Evolutionary conservation across 192 early-diverging fungal species (phyloP), one percentile per base, ranked within the genome.

Genomic region (Podochytrium sp.): DNA sequence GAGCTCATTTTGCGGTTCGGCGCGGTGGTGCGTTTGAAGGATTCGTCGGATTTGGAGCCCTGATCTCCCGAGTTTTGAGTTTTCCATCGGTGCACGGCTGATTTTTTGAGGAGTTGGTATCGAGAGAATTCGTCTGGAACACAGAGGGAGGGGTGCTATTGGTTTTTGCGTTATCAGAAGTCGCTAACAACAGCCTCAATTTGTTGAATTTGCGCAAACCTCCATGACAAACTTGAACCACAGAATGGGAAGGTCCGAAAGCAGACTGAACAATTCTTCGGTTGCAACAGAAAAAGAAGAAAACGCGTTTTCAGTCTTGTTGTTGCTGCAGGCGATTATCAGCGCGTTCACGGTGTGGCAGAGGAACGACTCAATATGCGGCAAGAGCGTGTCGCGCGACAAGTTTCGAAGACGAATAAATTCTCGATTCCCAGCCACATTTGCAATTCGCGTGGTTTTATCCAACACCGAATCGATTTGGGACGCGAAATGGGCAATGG

Each of bases 21-120:
- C 27, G 27, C 23, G 4, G 18, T 56, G 1, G 38, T n/a, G n/a
- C 52, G 52, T 33, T 76, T 76, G 25, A 33, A 30, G 10, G 34
- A 55, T 25, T 68, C 70, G 6, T 49, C 53, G 2, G 43, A 27
- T 37, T 37, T 41, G 35, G 29, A 38, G 30, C 7, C n/a, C n/a
- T n/a, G n/a, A n/a, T n/a, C n/a, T n/a, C n/a, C 61, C 33, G 68
- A 18, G 10, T 42, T 41, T 56, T 35, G 12, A 18, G n/a, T 27
- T 38, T 43, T 59, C 53, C 76, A 43, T 2, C 81, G 76, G 33
- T 49, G 33, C n/a, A 57, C 33, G 33, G 75, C 74, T 23, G 74
- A 68, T 34, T 57, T 25, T 57, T 81, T 84, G 35, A 84, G 55
- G 30, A 84, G 50, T 53, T 78, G 57, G 56, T 84, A 84, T n/a